These are phyloP conservation scores for Craterostigma plantagineum DNA, from an alignment of 257 asterid species.

Conservation along the genomic window DNA sequence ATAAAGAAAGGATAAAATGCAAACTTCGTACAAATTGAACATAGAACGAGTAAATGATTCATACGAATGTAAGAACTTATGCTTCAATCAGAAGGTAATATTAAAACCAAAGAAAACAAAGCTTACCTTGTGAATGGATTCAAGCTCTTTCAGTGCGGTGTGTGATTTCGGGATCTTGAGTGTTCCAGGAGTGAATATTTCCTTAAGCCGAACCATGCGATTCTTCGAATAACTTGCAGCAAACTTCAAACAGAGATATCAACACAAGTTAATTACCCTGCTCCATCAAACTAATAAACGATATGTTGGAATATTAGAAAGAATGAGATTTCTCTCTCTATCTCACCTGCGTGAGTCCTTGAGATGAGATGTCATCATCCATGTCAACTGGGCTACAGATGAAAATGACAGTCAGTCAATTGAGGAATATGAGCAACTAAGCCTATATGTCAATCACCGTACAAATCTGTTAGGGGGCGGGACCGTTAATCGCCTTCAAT, in stretches of 20 bases:
- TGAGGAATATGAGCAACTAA: background rate
- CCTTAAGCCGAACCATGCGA: slow-evolving; percentile 55
- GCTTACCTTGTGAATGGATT: slow-evolving; percentile 92
- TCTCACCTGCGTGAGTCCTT: slow-evolving; percentile 81
- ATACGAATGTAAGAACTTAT: too few species aligned
- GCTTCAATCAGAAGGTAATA: too few species aligned
- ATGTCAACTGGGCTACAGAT: slow-evolving; percentile 80
- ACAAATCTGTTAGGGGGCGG: too few species aligned
- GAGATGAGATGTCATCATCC: slow-evolving; percentile 65
- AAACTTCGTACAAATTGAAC: background rate
- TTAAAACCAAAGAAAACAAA: background rate
- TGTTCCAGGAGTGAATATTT: slow-evolving; percentile 81
- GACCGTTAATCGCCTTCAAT: too few species aligned
- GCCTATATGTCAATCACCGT: background rate
- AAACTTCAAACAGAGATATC: slow-evolving; percentile 34
- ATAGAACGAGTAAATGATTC: too few species aligned
- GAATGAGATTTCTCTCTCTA: background rate
- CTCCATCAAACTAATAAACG: slow-evolving; percentile 2
- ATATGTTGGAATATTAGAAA: background rate
- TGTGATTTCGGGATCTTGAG: slow-evolving; percentile 64
- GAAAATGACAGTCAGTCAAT: slow-evolving; percentile 9
- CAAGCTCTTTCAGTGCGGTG: slow-evolving; percentile 70
- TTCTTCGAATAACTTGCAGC: slow-evolving; percentile 54
- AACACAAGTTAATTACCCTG: background rate
- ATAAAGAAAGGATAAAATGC: background rate